Base-by-base conservation (phyloP, 768 basidiomycete genomes). In the Boletus reticuloceps region DNA sequence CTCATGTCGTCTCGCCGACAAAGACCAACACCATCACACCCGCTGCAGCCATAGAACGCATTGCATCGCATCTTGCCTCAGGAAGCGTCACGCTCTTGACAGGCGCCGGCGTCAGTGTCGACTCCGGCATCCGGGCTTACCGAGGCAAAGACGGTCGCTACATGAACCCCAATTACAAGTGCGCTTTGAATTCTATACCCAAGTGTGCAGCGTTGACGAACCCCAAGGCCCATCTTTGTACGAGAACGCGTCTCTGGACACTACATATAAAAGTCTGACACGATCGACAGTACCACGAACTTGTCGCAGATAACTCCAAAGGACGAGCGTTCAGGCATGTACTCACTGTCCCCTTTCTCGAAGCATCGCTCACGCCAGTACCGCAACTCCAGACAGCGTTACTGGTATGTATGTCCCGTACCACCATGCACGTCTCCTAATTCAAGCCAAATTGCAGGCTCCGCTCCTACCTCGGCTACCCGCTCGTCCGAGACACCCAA, bases 71-170 rank as follows among this genome's bases (percentile, higher is more conserved):
- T 63, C 70, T 96, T 19, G 72, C 77, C 0, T 73, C 77, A 5
- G 91, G 92, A n/a, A 86, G 83, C 69, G 83, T 83, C 46, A 74
- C 86, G 0, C 74, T 94, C 16, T 69, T 98, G 51, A 94, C 93
- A 0, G 94, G 94, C 3, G 96, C 96, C 0, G 96, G 96, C 8
- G 91, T 97, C 60, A 91, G 89, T 68, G 94, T 98, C 29, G 96
- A 98, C 70, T 92, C 89, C 27, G 96, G 96, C 43, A 96, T 98
- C 56, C 79, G 92, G 60, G 94, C 94, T n/a, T 97, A 98, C 72
- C 77, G 94, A 54, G 94, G 94, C 1, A 69, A 67, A 57, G 90
- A 95, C 65, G 94, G 94, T 16, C 76, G 86, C 59, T 93, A 93
- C 71, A 83, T 90, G 83, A 91, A 93, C 64, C 90, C 89, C n/a